phyloP scores from a whole-genome alignment of 176 grass and related monocot species.

The Elymus sibiricus region DNA sequence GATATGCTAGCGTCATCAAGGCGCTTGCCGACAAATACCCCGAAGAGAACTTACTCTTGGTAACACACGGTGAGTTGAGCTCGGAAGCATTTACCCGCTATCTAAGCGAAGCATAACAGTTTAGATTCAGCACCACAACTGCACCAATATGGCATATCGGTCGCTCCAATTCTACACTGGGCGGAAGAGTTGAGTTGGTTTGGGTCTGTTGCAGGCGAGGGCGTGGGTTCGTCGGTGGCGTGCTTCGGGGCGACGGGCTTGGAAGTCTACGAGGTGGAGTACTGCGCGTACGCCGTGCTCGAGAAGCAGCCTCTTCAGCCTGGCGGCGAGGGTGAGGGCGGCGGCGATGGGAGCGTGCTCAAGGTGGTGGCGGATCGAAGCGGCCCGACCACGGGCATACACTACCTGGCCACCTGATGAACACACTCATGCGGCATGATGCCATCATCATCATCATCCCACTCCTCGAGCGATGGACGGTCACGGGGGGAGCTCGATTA shows the following conservation, averaged over 20 bases:
- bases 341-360: neutral
- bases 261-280: constrained; percentile 63
- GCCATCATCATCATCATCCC: too few relatives aligned
- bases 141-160: neutral
- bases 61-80: constrained; percentile 79
- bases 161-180: neutral
- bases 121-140: neutral
- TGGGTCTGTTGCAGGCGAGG: constrained; percentile 35
- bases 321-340: neutral
- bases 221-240: constrained; percentile 56
- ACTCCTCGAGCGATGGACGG: neutral
- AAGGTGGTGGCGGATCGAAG: constrained; percentile 32
- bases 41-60: constrained; percentile 66
- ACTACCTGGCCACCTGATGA: constrained; percentile 3
- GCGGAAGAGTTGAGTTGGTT: neutral
- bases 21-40: constrained; percentile 80
- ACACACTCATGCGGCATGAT: neutral
- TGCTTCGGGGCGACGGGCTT: constrained; percentile 28
- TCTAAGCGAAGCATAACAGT: neutral
- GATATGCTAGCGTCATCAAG: constrained; percentile 66
- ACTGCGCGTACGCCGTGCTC: constrained; percentile 53
- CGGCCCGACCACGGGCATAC: constrained; percentile 39
- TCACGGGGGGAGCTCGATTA: neutral
- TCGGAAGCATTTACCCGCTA: neutral
- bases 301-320: constrained; percentile 34